These are phyloP conservation scores for Bonia amplexicaulis DNA, from an alignment of 176 grass and related monocot species.

Conservation along the genomic window DNA sequence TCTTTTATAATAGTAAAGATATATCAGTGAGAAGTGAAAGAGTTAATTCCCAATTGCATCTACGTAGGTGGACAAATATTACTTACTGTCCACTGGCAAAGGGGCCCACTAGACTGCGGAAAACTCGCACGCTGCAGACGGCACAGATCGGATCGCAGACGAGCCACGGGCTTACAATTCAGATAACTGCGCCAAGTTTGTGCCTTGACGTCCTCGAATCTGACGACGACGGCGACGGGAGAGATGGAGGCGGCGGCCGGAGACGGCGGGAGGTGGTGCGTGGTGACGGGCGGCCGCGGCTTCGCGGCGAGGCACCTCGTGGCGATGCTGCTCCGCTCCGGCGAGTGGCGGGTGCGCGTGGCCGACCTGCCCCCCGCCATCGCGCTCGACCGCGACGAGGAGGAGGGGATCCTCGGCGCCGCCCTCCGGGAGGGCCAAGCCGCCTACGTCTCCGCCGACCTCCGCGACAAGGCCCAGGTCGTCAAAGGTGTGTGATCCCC, in stretches of 20 bases:
- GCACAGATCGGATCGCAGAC: conserved; percentile 32
- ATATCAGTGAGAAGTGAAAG: too few relatives aligned
- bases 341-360: conserved; percentile 73
- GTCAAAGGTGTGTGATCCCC: conserved; percentile 48
- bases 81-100: too few relatives aligned
- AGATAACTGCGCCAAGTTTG: neutral
- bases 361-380: conserved; percentile 65
- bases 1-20: too few relatives aligned
- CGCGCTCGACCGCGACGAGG: conserved; percentile 59
- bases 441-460: conserved; percentile 67
- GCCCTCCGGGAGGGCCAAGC: conserved; percentile 63
- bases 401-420: conserved; percentile 59
- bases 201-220: conserved; percentile 4
- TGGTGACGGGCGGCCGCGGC: conserved; percentile 81
- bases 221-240: neutral
- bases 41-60: too few relatives aligned
- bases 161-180: neutral
- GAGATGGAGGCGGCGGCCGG: conserved; percentile 21
- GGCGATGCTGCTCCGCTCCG: conserved; percentile 41
- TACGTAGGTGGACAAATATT: too few relatives aligned
- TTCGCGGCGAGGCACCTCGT: conserved; percentile 84
- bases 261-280: conserved; percentile 53
- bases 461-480: conserved; percentile 74
- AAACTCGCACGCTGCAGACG: neutral
- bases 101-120: too few relatives aligned